Evolutionary conservation across 352 stramenopile genomes (phyloP), one percentile per base, ranked within the genome.

Genomic region (Phytophthora sp.): DNA sequence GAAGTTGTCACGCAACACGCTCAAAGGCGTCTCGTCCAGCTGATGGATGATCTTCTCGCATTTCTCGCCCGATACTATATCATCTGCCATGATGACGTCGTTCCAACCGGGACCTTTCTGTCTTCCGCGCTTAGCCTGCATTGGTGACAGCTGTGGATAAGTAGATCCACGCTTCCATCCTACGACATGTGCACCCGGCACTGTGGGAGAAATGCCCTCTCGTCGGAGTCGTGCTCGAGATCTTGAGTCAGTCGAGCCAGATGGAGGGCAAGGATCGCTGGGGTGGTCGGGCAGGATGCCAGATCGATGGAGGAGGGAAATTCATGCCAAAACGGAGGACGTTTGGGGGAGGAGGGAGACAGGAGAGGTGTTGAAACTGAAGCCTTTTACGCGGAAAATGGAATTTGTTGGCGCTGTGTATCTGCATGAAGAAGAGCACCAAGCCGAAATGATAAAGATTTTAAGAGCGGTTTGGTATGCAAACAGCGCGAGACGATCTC

Each of bases 11-110:
- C 24, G 44, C 5, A n/a, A 56, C 24, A 4, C 44, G 44, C 27
- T 63, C 56, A 12, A 63, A 38, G 55, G 56, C 15, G 23, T 63
- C 12, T 63, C 21, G 1, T 44, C 44, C 18, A 33, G 15, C 6
- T 18, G 20, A 44, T 63, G 56, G 21, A 63, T 63, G 31, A 56
- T 63, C 29, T 38, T 36, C 31, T 54, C 42, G 41, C 41, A 62
- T 31, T 54, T 62, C 16, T 54, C 54, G 30, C 55, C 54, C 1
- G 55, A 55, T 1, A 56, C 56, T 5, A 63, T 31, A 7, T 26
- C 44, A n/a, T 51, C 45, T n/a, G 7, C 44, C 1, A 63, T 44
- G 16, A 63, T 15, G 8, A 56, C 44, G 9, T 63, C 56, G 11
- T 63, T 21, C 45, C 44, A 63, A 7, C 39, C 33, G 33, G 56